Evolutionary conservation across 768 basidiomycete genomes (phyloP), one percentile per base, ranked within the genome.

Genomic region (Sarcomyxa edulis): DNA sequence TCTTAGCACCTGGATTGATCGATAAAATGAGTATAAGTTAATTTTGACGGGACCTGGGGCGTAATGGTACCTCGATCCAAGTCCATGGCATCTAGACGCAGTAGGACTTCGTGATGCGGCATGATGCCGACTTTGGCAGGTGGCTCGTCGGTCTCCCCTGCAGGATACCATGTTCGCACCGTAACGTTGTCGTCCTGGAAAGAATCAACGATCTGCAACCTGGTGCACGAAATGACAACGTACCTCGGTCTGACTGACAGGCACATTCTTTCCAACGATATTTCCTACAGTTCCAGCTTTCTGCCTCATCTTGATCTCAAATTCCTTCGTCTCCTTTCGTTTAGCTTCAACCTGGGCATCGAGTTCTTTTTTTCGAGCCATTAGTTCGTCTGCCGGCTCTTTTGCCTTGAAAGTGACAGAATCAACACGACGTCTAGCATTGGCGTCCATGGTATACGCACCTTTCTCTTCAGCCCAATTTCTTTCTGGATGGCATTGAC

Each of bases 91-190:
- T 96, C 96, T 19, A 99, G 67, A 29, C 91, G 77, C 32, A 92
- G 76, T 32, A 99, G 74, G 18, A 98, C 91, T 66, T 99, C 96
- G 52, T 99, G 94, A 59, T 99, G 96, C n/a, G 95, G 83, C 64
- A 98, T 74, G 54, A 98, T 91, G 34, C 76, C 83, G 3, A 71
- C 65, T 56, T 75, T 78, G 50, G 78, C 74, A 49, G 83, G 76
- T 16, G 83, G 85, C 48, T 89, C 78, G 20, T 66, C 81, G 42
- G 76, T 69, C 16, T 81, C 77, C 6, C 83, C 86, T 25, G 78
- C 74, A 1, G 94, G 91, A 63, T 92, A 83, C 86, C 88, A 98
- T 40, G 79, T 89, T 43, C 80, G 71, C 10, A 93, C 48, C 3
- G 82, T 81, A 2, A 60, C 65, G 61, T 99, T 99, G 59, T 98